phyloP scores from a whole-genome alignment of 1,139 yeast species.

The Zygosaccharomyces pseudobailii region DNA sequence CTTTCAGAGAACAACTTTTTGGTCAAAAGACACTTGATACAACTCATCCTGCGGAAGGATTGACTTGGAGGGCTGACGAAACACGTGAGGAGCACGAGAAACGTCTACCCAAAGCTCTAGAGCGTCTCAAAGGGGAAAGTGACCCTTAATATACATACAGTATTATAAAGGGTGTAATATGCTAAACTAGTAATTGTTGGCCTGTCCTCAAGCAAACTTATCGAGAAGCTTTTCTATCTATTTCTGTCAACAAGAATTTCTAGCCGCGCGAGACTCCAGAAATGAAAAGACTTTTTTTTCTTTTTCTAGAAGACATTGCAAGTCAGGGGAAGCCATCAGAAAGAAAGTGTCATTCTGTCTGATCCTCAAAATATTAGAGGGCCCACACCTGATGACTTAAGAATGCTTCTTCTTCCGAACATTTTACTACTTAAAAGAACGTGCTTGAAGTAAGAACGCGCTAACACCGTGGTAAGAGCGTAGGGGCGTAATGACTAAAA shows the following conservation, averaged over 20 bases:
- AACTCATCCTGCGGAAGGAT: slow-evolving; percentile 39
- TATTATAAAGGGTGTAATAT: too few species aligned
- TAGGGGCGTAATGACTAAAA: slow-evolving; percentile 4
- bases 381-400: too few species aligned
- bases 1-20: slow-evolving; percentile 28
- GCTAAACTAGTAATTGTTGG: too few species aligned
- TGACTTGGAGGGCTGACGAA: slow-evolving; percentile 41
- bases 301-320: background rate
- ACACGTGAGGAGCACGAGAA: slow-evolving; percentile 39
- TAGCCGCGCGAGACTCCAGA: background rate
- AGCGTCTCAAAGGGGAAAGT: background rate
- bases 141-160: too few species aligned
- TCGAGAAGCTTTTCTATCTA: background rate
- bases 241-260: background rate
- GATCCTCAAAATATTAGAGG: too few species aligned
- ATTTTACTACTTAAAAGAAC: background rate
- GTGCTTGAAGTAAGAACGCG: background rate
- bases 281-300: too few species aligned
- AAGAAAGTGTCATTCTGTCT: background rate
- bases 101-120: slow-evolving; percentile 7
- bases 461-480: background rate
- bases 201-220: background rate
- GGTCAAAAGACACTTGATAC: slow-evolving; percentile 15
- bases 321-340: background rate
- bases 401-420: background rate